Base-by-base conservation (phyloP, 139 green algal species). In the Coelastrella sp. region DNA sequence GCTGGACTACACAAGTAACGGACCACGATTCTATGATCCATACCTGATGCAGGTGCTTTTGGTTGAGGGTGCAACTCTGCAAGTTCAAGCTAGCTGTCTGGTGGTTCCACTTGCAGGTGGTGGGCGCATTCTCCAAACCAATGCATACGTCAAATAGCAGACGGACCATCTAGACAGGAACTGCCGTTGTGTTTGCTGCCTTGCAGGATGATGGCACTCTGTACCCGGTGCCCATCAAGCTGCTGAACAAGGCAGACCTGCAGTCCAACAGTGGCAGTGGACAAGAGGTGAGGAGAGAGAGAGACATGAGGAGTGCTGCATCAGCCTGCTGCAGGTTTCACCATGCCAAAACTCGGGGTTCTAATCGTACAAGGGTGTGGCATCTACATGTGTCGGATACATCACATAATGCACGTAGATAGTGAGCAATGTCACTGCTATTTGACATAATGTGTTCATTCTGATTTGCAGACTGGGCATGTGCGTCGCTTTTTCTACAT, bases 401-500 rank as follows among this genome's bases (percentile, higher is more conserved):
- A 49, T 49, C 35, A 49, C 35, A 14, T 19, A 27, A 19, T 60
- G 75, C 17, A 49, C 3, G 35, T 49, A 49, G 35, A 49, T 49
- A 49, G 35, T 49, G 3, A 49, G 35, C 35, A 49, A 5, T 49
- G 35, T 49, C 35, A 49, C 35, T 49, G 35, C 35, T 5, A 5
- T 49, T 49, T 49, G 35, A 49, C 35, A 3, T 49, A 49, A 49
- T 49, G 5, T 58, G 58, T 73, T 11, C 58, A 58, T 73, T 12
- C 83, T 17, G 6, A 66, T 56, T 22, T 72, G 85, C 74, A 90
- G 85, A 24, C 8, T 11, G 80, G 88, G n/a, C 88, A 91, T 49
- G 93, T 95, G 73, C 91, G 92, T 15, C 91, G 94, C 56, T 96
- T 96, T 84, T 95, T 95, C 89, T 94, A 87, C 81, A 82, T 94